Evolutionary conservation across 2,329 filamentous ascomycete species (phyloP), one percentile per base, ranked within the genome.

Genomic region (Plenodomus biglobosus): DNA sequence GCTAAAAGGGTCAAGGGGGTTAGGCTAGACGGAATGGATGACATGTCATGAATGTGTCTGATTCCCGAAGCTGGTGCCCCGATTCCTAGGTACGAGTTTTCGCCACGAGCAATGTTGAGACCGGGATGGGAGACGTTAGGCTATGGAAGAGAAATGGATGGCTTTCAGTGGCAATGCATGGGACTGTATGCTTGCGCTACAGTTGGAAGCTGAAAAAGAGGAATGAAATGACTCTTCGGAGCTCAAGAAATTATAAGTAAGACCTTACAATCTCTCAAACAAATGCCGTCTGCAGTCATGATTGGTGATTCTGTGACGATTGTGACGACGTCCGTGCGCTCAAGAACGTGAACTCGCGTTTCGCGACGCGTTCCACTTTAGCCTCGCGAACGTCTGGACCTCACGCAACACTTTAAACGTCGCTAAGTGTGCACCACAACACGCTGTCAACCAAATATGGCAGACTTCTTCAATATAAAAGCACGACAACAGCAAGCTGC

Each of bases 391-490:
- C 11, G 11, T 32, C 27, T 32, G 6, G 11, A 32, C 27, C 13
- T 32, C 13, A 15, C 27, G 27, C 27, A 32, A 32, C 27, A 15
- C 27, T 11, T 15, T 11, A 15, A 24, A 32, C 6, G 3, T 8
- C 3, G 6, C 15, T 11, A 6, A 3, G 15, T 11, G 27, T 32
- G 45, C 35, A 43, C 44, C 37, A 43, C 44, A 18, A 52, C 42
- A 44, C 34, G n/a, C 39, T 38, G 34, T 17, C 39, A 35, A 37
- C n/a, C 39, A 35, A 37, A 44, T 46, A 95, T 96, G 88, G 85
- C 90, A 41, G 92, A 84, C 69, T 99, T 99, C 74, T 99, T 99
- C 75, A 92, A 95, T 72, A 81, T 96, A 65, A 96, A 95, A 75
- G 92, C 92, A 44, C 85, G 92, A 38, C 81, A 84, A 54, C 79